A percentile compares a stretch with the other conserved stretches of the same genome.
These are phyloP conservation scores for Mucuna pruriens DNA, from an alignment of 306 rosid species.

Conservation along the genomic window DNA sequence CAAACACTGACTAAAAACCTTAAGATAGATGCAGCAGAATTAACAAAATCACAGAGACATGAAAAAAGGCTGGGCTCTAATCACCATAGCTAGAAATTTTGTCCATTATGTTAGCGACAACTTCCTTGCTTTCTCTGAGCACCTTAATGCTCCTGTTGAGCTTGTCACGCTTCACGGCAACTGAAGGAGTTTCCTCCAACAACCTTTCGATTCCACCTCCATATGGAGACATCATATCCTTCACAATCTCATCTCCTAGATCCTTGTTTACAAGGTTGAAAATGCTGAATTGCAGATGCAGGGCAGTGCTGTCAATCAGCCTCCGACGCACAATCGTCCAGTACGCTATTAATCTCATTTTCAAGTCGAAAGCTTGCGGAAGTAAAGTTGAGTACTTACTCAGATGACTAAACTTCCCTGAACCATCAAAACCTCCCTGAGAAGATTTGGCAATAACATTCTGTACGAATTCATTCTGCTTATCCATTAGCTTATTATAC, in stretches of 20 bases:
- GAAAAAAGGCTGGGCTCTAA: not conserved
- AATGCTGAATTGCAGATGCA: conserved; percentile 49
- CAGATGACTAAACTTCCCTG: conserved; percentile 41
- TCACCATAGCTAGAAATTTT: conserved; percentile 5
- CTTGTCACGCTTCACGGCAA: conserved; percentile 42
- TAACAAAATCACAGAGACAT: not conserved
- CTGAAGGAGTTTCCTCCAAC: conserved; percentile 57
- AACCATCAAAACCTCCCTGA: conserved; percentile 4
- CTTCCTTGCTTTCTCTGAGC: conserved; percentile 45
- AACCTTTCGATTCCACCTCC: conserved; percentile 50
- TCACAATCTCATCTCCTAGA: conserved; percentile 44
- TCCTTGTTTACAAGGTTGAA: conserved; percentile 40
- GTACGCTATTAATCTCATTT: conserved; percentile 45
- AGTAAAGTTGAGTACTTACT: not conserved
- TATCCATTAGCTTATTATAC: conserved; percentile 21
- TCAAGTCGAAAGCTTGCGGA: conserved; percentile 54
- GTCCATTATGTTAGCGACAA: conserved; percentile 48
- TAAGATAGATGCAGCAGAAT: not conserved
- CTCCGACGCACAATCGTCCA: conserved; percentile 59
- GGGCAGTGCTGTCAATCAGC: conserved; percentile 50
- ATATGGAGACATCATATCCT: conserved; percentile 25
- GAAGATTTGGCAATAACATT: not conserved
- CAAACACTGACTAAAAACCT: not conserved
- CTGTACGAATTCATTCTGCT: not conserved
- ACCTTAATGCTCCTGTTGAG: conserved; percentile 41